Percentiles rank a stretch among this genome's conserved stretches.
Conservation (phyloP, 495 filamentous ascomycete species). For the Penicillium angulare region DNA sequence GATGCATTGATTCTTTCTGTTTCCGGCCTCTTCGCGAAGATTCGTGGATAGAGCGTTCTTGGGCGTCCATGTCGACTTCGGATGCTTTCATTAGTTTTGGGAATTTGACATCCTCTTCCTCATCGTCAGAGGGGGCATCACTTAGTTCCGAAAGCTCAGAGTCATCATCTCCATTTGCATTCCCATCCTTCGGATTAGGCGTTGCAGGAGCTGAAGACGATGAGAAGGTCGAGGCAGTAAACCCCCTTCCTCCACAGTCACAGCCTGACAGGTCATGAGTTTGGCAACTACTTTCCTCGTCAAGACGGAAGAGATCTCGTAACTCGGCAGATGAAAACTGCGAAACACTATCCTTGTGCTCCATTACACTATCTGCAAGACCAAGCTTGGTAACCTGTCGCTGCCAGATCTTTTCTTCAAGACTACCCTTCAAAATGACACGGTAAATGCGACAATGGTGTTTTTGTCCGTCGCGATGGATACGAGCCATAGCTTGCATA, state of each 20-base stretch:
- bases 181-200: slow-evolving; percentile 1
- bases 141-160: slow-evolving; percentile 23
- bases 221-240: too few relatives aligned
- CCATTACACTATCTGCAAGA: slow-evolving; percentile 65
- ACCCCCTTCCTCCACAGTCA: slow-evolving; percentile 59
- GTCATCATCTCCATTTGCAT: slow-evolving; percentile 10
- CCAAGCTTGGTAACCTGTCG: slow-evolving; percentile 76
- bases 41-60: slow-evolving; percentile 50
- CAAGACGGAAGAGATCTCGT: slow-evolving; percentile 67
- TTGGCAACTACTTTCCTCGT: slow-evolving; percentile 53
- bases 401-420: slow-evolving; percentile 86
- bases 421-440: slow-evolving; percentile 65
- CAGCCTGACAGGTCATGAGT: slow-evolving; percentile 75
- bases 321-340: slow-evolving; percentile 70
- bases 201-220: slow-evolving; percentile 11
- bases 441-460: slow-evolving; percentile 70
- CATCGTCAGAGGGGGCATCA: slow-evolving; percentile 23
- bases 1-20: slow-evolving; percentile 48
- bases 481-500: slow-evolving; percentile 81
- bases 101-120: slow-evolving; percentile 36
- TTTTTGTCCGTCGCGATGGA: slow-evolving; percentile 78
- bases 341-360: slow-evolving; percentile 55
- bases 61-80: slow-evolving; percentile 60
- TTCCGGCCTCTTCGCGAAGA: slow-evolving; percentile 22
- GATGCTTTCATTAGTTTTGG: slow-evolving; percentile 54